Base-by-base conservation (phyloP, 2,329 filamentous ascomycete species). In the Lachnellula cervina region DNA sequence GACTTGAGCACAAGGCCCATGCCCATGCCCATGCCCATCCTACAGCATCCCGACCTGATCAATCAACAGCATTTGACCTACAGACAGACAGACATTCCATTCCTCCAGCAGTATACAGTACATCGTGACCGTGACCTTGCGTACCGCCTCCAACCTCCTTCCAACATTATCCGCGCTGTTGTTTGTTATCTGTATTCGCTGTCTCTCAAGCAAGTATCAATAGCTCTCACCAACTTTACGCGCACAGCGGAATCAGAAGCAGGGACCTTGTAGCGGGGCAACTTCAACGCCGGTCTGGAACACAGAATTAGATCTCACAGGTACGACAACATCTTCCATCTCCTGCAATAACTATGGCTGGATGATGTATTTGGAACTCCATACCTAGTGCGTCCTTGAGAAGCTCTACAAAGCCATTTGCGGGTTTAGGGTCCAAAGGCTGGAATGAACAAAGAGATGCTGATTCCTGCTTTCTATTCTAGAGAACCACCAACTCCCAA, bases 181-280 rank as follows among this genome's bases (percentile, higher is more conserved):
- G 7, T n/a, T 21, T 14, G 7, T n/a, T 23, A 23, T 21, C 17
- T 42, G 4, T 28, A 4, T 14, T 16, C 14, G 44, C 44, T 47
- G 17, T 14, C 14, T 21, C 32, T 14, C 17, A 14, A 43, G 11
- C 17, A 14, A 43, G 11, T 19, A 19, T 17, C 37, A 21, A 16
- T 21, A 16, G 7, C 32, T 28, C 19, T 7, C 21, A 19, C 25
- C 25, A 16, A 11, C 44, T 54, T 49, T 49, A 50, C 53, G 48
- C 52, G 49, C 42, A 34, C 43, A 44, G 44, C 21, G 51, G 38
- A 4, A 56, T 37, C 32, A n/a, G 23, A 48, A 49, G 52, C 56
- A 23, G 37, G 34, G 61, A 58, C 61, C 59, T 62, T 60, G 62
- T 62, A 64, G 64, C 61, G 64, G 62, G 64, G 64, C 63, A 62